These are phyloP conservation scores for Annulohypoxylon maeteangense DNA, from an alignment of 495 filamentous ascomycete species.

Conservation along the genomic window DNA sequence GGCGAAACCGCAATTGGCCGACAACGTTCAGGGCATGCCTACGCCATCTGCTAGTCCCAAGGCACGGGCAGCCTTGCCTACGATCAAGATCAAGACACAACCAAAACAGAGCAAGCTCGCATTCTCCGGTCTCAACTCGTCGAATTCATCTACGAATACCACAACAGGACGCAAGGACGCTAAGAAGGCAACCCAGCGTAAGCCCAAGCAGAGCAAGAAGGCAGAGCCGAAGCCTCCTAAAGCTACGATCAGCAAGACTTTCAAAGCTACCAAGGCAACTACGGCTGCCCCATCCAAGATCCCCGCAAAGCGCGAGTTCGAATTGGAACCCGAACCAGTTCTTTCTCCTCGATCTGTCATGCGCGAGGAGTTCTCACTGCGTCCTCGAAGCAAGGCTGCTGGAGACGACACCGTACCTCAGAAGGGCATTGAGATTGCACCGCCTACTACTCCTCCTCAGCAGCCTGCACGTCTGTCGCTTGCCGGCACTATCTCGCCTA, in stretches of 20 bases:
- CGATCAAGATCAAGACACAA: constrained; percentile 44
- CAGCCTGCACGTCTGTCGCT: constrained; percentile 11
- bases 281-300: constrained; percentile 31
- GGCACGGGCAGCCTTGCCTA: constrained; percentile 60
- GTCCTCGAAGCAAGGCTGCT: constrained; percentile 38
- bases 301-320: constrained; percentile 34
- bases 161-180: constrained; percentile 18
- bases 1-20: constrained; percentile 48
- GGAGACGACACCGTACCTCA: constrained; percentile 1
- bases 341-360: constrained; percentile 35
- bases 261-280: constrained; percentile 55
- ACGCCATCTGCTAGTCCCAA: constrained; percentile 70
- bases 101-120: constrained; percentile 55
- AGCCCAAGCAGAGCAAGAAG: constrained; percentile 55
- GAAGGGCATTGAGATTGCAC: constrained; percentile 9
- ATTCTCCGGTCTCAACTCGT: constrained; percentile 33
- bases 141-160: constrained; percentile 11
- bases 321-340: constrained; percentile 12
- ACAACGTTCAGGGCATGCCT: constrained; percentile 63
- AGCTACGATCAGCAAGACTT: constrained; percentile 52
- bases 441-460: constrained; percentile 39
- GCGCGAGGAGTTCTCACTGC: constrained; percentile 46
- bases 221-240: constrained; percentile 48
- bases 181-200: constrained; percentile 49
- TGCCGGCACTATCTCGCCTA: constrained; percentile 55